Evolutionary conservation across 441 rosid species (phyloP), one percentile per base, ranked within the genome.

Genomic region (Gossypium laxum): DNA sequence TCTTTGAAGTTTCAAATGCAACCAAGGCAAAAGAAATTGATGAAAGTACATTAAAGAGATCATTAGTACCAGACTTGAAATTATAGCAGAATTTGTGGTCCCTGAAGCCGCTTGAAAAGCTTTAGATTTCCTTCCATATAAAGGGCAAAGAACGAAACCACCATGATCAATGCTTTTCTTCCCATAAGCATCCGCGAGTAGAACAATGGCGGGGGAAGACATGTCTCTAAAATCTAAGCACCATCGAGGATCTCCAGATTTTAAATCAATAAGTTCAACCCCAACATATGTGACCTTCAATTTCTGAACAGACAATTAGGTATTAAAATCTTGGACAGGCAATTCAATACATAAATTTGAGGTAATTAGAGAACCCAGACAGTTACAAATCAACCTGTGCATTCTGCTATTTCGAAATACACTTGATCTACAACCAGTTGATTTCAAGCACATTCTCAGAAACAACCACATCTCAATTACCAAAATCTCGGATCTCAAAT

Each of bases 211-310:
- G 2, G 99, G 97, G 55, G 99, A 89, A 76, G 66, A 82, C 97
- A 91, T 92, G 75, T 95, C 98, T 87, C 98, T 91, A 74, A 95
- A 95, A 80, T 92, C 99, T 85, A 95, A 85, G 82, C 93, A 91
- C 99, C 99, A 95, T 59, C 89, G 87, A 47, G 85, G 84, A 73
- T 91, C 90, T 64, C 98, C 99, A 10, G 92, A 85, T 70, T 84
- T 87, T 71, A 84, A 75, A 26, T 92, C 99, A 32, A 87, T 57
- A 71, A 92, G 87, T 81, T 92, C 98, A 55, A 91, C 84, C 69
- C 98, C 99, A 41, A 81, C 86, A 83, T 79, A 82, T 38, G 99
- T 95, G 73, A 95, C 86, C 83, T 85, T 92, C 75, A 95, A 65
- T 91, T 91, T 95, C 99, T 95, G 93, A 67, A 47, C 26, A 70